phyloP scores from a whole-genome alignment of 805 yeast species.

The Zygoascus ofunaensis region DNA sequence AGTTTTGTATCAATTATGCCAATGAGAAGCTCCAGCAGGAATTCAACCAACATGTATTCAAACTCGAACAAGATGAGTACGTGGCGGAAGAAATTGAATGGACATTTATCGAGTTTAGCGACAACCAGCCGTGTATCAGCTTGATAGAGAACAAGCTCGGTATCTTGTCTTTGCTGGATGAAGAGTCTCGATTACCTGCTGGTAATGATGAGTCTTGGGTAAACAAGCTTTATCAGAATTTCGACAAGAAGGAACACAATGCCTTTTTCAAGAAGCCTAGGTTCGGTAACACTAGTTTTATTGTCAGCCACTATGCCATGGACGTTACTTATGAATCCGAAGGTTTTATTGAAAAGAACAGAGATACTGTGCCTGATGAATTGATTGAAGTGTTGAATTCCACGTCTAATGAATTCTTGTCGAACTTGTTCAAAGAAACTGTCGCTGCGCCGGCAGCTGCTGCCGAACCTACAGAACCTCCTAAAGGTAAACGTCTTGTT shows the following conservation, averaged over 20 bases:
- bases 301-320: conserved; percentile 88
- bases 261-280: conserved; percentile 85
- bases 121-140: conserved; percentile 93
- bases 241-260: conserved; percentile 68
- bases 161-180: conserved; percentile 79
- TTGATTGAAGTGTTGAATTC: conserved; percentile 75
- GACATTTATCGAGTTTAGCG: conserved; percentile 93
- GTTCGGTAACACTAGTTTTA: conserved; percentile 83
- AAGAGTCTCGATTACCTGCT: conserved; percentile 88
- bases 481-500: conserved; percentile 35
- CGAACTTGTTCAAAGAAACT: conserved; percentile 48
- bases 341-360: conserved; percentile 92
- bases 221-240: conserved; percentile 76
- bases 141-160: conserved; percentile 86
- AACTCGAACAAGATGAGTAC: conserved; percentile 93
- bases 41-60: conserved; percentile 94
- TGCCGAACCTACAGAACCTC: conserved; percentile 32
- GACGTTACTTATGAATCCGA: conserved; percentile 88
- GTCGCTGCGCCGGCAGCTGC: conserved; percentile 47
- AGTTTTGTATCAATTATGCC: conserved; percentile 76
- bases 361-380: conserved; percentile 96
- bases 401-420: conserved; percentile 57
- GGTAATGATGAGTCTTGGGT: conserved; percentile 92
- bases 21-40: conserved; percentile 90
- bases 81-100: conserved; percentile 87